Evolutionary conservation across 2,329 filamentous ascomycete genomes (phyloP), one percentile per base, ranked within the genome.

Genomic region (Thermochaetoides dissita): DNA sequence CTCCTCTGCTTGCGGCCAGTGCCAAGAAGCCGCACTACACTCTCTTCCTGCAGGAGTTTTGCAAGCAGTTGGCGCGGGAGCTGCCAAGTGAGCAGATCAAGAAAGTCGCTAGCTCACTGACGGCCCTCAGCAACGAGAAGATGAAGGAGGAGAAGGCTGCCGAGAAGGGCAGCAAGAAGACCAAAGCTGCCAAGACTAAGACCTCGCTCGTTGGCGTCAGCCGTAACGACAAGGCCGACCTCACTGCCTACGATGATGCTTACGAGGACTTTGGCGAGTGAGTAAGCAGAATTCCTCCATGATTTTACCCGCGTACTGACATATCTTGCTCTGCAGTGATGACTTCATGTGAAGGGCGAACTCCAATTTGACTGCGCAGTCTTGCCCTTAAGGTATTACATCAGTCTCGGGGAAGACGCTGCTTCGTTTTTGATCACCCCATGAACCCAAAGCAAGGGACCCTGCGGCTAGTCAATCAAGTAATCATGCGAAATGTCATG

Each of bases 101-200:
- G 76, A 96, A 96, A 72, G 76, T 94, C 51, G 77, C 86, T 9
- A 93, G 84, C 62, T 74, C 76, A 6, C 65, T 98, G 56, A 94
- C 88, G n/a, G 81, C 87, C 6, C 72, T 94, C 43, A 76, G 85
- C 59, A 98, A 98, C 61, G 91, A 96, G 75, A 95, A 94, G 74
- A 81, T 96, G 81, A 93, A 87, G 70, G 88, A 95, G 63, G 91
- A 98, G 74, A 95, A 96, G 74, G 79, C 81, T 4, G 77, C 84
- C 3, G 86, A 94, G 51, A 95, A 94, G 72, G 80, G 84, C 42
- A 84, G 81, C 56, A 98, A 96, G 83, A 98, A 96, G 78, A 79
- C 72, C 54, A 96, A 96, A 75, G 88, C 88, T 5, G 83, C 85
- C 48, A 96, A 96, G 78, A 94, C 83, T 34, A 98, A 98, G 78